Evolutionary conservation across 1,139 yeast species (phyloP).

Genomic region (Hansenula lynferdii): DNA sequence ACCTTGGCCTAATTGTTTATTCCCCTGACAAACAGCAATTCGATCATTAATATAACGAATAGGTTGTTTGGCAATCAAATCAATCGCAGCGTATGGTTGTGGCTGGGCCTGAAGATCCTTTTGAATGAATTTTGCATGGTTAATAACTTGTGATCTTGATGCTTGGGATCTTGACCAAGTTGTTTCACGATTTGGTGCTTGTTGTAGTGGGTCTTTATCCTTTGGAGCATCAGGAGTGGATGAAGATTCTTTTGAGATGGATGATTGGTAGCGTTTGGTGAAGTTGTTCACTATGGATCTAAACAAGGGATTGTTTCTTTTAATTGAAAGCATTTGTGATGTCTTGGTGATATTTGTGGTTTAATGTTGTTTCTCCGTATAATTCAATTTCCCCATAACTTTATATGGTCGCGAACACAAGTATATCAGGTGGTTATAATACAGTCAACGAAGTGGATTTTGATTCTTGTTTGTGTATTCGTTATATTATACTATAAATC

Average conservation of each 20-base stretch:
- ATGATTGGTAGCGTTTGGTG: slow-evolving; percentile 2
- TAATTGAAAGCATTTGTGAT: too few relatives aligned
- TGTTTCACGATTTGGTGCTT: slow-evolving; percentile 70
- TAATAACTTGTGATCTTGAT: slow-evolving; percentile 53
- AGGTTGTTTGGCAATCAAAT: slow-evolving; percentile 73
- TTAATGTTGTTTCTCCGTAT: too few relatives aligned
- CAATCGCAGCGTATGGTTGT: slow-evolving; percentile 80
- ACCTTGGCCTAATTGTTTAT: slow-evolving; percentile 71
- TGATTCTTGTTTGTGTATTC: too few relatives aligned
- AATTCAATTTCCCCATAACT: too few relatives aligned
- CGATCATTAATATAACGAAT: slow-evolving; percentile 53
- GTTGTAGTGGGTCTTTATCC: slow-evolving; percentile 30
- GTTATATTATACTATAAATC: too few relatives aligned
- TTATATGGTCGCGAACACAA: too few relatives aligned
- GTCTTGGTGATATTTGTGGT: too few relatives aligned
- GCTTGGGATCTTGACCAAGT: slow-evolving; percentile 74
- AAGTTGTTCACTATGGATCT: not conserved
- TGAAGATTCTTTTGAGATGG: slow-evolving; percentile 4
- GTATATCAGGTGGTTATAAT: too few relatives aligned
- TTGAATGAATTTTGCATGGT: slow-evolving; percentile 70
- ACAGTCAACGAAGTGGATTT: too few relatives aligned
- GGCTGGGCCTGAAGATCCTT: slow-evolving; percentile 68
- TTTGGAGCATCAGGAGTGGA: slow-evolving; percentile 3
- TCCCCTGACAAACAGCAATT: slow-evolving; percentile 83
- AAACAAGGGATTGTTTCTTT: too few relatives aligned